Evolutionary conservation across 2,329 filamentous ascomycete species (phyloP), one percentile per base, ranked within the genome.

Genomic region (Phialophora tarda): DNA sequence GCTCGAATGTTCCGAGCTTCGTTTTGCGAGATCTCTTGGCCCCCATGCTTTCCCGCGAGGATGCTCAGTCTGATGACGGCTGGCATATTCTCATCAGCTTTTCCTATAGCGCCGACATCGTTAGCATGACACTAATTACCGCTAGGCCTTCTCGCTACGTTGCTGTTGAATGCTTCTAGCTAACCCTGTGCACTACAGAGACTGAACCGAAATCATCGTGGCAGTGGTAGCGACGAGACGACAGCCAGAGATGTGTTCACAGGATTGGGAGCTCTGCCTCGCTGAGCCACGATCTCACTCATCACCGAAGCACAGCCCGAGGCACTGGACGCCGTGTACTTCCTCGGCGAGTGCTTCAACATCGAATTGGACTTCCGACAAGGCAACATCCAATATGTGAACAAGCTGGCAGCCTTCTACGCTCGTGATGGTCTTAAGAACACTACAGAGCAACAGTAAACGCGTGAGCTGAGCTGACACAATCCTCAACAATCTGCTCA

Each of bases 301-400:
- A 83, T 85, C 48, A 83, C 78, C 0, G 82, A 84, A 74, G 82
- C 80, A 0, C 83, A 85, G 70, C 82, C 82, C 8, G 83, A 85
- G 71, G 83, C 83, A 0, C 76, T 85, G 14, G 83, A 85, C 65
- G 76, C 82, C 5, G 67, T 85, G 24, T 82, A 85, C 59, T 85
- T 84, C 66, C 69, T 82, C 1, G 82, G 79, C 0, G 80, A 82
- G 64, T 76, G 80, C 61, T 77, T 81, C 65, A 74, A 75, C 1
- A 73, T 83, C 0, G 73, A 74, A 0, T 72, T 84, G 6, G 78
- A 81, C 47, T 82, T 85, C 62, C 75, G 78, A 38, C 79, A 80
- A 62, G 83, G 83, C 0, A 82, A 85, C 67, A 76, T 85, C 14
- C 82, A 84, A 71, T 84, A n/a, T n/a, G n/a, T n/a, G n/a, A n/a